These are phyloP conservation scores for Coniochaeta hoffmannii DNA, from an alignment of 2,329 filamentous ascomycete genomes.

Conservation along the genomic window DNA sequence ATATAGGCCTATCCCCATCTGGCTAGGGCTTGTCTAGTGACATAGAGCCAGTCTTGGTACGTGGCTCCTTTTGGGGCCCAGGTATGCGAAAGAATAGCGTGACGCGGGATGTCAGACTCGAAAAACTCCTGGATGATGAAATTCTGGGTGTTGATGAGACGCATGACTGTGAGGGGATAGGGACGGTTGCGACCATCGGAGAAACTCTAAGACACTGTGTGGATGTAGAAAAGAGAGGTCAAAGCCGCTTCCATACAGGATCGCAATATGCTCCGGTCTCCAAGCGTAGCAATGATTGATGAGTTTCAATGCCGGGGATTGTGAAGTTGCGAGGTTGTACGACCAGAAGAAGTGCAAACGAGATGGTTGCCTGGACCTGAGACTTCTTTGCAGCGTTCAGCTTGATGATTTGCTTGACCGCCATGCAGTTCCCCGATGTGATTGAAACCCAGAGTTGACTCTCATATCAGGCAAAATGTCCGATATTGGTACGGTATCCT, in stretches of 20 bases:
- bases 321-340: background rate
- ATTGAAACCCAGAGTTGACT: too few species aligned
- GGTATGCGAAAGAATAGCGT: slow-evolving; percentile 11
- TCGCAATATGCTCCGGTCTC: background rate
- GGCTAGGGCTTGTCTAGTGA: background rate
- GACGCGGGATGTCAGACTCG: slow-evolving; percentile 7
- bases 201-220: too few species aligned
- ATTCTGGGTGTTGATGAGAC: slow-evolving; percentile 11
- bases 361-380: background rate
- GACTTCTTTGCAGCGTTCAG: background rate
- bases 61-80: slow-evolving; percentile 4
- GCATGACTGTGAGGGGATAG: too few species aligned
- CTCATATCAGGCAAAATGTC: too few species aligned
- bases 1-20: background rate
- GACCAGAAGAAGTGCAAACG: background rate
- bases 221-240: background rate
- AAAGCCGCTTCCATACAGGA: too few species aligned
- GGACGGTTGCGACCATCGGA: too few species aligned
- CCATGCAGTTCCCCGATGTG: background rate
- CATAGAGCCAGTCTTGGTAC: slow-evolving; percentile 3
- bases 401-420: background rate
- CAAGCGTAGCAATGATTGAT: background rate
- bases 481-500: too few species aligned
- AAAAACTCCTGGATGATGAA: slow-evolving; percentile 8
- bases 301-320: too few species aligned